Evolutionary conservation across 495 filamentous ascomycete genomes (phyloP), one percentile per base, ranked within the genome.

Genomic region (Delitschia confertaspora): DNA sequence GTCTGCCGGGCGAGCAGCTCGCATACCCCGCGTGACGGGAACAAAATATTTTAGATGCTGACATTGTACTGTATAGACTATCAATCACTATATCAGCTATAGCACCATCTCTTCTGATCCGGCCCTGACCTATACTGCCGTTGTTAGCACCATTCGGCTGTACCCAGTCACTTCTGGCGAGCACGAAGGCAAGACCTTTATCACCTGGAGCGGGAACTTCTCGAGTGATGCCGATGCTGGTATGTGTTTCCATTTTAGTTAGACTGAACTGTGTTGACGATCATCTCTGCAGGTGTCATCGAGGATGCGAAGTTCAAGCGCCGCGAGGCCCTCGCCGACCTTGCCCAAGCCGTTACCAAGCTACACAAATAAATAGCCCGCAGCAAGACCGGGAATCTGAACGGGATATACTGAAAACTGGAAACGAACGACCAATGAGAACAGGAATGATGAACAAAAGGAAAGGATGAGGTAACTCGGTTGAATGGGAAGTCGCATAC

Each of bases 251-350:
- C n/a, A 24, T 33, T 7, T 33, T 14, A 17, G 13, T 17, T 11
- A 18, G 1, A 18, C 19, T 27, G 13, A 7, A 37, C 16, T 35
- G 11, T 51, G 10, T 33, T 44, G 20, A 40, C 32, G 9, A 25
- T 23, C 4, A 38, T 4, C 9, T 17, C 18, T 3, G 3, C 24
- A 80, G 78, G 70, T 32, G 79, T 82, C 23, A 77, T 83, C 37
- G 72, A 80, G 61, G 79, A 83, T 55, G 79, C 76, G 29, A 78
- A 76, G 61, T 83, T 75, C 72, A 83, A 83, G 69, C 78, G 79
- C 47, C 74, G 72, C 19, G 79, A 83, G 49, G 78, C 76, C 4
- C 62, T 83, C 18, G 73, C 71, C 25, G 78, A 75, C 52, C 65
- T 82, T n/a, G 73, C 69, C n/a, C 69, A 69, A 38, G 68, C 63